Evolutionary conservation across 257 asterid genomes (phyloP).

Genomic region (Solanum habrochaites): DNA sequence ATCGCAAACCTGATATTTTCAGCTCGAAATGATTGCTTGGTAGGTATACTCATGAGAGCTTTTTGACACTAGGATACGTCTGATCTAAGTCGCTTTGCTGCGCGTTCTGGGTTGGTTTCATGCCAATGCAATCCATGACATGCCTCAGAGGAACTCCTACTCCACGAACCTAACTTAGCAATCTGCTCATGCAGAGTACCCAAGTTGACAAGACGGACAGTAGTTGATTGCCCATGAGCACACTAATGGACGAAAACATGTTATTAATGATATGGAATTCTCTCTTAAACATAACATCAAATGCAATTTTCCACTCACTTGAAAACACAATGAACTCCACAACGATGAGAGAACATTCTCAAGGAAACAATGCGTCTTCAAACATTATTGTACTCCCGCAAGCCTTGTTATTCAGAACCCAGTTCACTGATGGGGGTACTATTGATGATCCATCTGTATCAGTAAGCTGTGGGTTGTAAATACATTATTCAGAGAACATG

Average conservation of each 20-base stretch:
- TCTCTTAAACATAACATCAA: no score
- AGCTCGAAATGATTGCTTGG: no score
- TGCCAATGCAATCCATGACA: slow-evolving; percentile 70
- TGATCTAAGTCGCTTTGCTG: slow-evolving; percentile 34
- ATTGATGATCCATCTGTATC: slow-evolving; percentile 92
- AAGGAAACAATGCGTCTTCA: no score
- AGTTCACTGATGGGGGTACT: slow-evolving; percentile 74
- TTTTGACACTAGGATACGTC: slow-evolving; percentile 5
- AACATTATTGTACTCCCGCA: slow-evolving; percentile 54
- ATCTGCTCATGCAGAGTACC: no score
- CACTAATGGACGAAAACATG: no score
- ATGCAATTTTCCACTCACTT: no score
- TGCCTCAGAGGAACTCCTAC: slow-evolving; percentile 12
- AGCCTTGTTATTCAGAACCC: slow-evolving; percentile 76
- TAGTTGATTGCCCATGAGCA: no score
- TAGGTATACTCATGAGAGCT: no score
- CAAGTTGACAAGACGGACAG: no score
- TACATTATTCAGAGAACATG: background rate
- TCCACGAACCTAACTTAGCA: slow-evolving; percentile 20
- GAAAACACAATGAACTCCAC: no score
- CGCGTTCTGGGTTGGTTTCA: slow-evolving; percentile 42
- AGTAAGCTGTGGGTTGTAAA: slow-evolving; percentile 46
- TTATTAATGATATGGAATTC: no score
- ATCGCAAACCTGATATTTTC: no score
- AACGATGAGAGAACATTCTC: background rate